A percentile compares a stretch with the other conserved stretches of the same genome.
Conservation (phyloP, 768 basidiomycete species). For the Pholiota conissans region DNA sequence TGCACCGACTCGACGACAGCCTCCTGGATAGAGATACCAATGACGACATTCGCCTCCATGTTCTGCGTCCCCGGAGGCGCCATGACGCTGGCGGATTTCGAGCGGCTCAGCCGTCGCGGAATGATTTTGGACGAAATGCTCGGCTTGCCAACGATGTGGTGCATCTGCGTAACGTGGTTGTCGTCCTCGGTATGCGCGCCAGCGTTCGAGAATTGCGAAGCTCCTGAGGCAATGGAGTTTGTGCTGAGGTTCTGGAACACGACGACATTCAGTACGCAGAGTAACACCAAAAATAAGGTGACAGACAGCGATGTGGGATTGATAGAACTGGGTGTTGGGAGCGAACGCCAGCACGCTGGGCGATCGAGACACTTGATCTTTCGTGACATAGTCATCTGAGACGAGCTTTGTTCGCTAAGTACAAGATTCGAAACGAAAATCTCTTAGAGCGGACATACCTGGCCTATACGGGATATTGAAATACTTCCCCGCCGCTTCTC, state of each 20-base stretch:
- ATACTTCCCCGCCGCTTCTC: slow-evolving; percentile 49
- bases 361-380: slow-evolving; percentile 25
- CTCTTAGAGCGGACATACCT: slow-evolving; percentile 36
- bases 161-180: slow-evolving; percentile 48
- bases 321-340: slow-evolving; percentile 48
- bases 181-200: slow-evolving; percentile 39
- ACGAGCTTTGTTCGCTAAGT: slow-evolving; percentile 18
- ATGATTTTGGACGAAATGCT: slow-evolving; percentile 44
- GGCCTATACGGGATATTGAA: slow-evolving; percentile 61
- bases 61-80: slow-evolving; percentile 10
- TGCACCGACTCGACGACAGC: slow-evolving; percentile 36
- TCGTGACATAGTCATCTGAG: slow-evolving; percentile 22
- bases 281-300: neutral
- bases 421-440: neutral
- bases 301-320: slow-evolving; percentile 40
- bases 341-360: slow-evolving; percentile 39
- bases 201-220: slow-evolving; percentile 34
- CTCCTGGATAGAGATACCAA: slow-evolving; percentile 50
- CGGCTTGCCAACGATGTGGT: slow-evolving; percentile 43
- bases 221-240: slow-evolving; percentile 44
- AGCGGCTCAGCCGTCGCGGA: slow-evolving; percentile 45
- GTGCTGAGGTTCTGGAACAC: slow-evolving; percentile 39
- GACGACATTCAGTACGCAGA: neutral
- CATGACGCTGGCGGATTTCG: slow-evolving; percentile 38
- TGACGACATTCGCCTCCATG: slow-evolving; percentile 32